A percentile compares a stretch with the other conserved stretches of the same genome.
Conservation (phyloP, 768 basidiomycete genomes). For the Coprinellus micaceus region DNA sequence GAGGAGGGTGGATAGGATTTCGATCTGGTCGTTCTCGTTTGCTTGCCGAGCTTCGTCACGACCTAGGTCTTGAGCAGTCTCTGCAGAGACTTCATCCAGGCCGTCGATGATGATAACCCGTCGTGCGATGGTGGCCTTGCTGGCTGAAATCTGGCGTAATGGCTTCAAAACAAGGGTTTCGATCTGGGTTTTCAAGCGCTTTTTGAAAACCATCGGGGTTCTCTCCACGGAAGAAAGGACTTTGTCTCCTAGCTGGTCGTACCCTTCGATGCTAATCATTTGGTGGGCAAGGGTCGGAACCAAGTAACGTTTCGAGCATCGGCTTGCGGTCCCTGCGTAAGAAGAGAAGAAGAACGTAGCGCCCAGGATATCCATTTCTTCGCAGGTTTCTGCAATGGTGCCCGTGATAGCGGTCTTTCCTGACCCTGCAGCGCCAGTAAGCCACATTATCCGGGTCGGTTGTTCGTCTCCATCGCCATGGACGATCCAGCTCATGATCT, state of each 20-base stretch:
- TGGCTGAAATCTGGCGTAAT: background rate
- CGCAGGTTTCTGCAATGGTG: conserved; percentile 3
- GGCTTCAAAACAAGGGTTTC: background rate
- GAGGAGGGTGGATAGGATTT: conserved; percentile 6
- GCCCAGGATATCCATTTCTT: background rate
- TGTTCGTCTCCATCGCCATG: background rate
- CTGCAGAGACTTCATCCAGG: conserved; percentile 10
- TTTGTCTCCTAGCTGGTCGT: background rate
- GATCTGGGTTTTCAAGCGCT: background rate
- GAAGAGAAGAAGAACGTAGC: conserved; percentile 14
- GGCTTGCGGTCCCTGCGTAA: background rate
- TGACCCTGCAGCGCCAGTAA: conserved; percentile 9
- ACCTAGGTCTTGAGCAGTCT: background rate
- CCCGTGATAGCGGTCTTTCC: conserved; percentile 12
- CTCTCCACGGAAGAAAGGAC: background rate
- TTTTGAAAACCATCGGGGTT: background rate
- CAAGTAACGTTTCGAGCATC: background rate
- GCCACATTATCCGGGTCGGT: background rate
- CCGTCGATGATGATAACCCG: conserved; percentile 11
- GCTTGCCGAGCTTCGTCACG: background rate
- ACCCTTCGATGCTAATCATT: background rate
- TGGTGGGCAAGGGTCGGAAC: conserved; percentile 5
- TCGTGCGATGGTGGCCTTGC: background rate
- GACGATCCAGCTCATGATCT: conserved; percentile 5
- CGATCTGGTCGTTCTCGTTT: background rate